Evolutionary conservation across 106 monocot genomes (phyloP), one percentile per base, ranked within the genome.

Genomic region (Acorus calamus): DNA sequence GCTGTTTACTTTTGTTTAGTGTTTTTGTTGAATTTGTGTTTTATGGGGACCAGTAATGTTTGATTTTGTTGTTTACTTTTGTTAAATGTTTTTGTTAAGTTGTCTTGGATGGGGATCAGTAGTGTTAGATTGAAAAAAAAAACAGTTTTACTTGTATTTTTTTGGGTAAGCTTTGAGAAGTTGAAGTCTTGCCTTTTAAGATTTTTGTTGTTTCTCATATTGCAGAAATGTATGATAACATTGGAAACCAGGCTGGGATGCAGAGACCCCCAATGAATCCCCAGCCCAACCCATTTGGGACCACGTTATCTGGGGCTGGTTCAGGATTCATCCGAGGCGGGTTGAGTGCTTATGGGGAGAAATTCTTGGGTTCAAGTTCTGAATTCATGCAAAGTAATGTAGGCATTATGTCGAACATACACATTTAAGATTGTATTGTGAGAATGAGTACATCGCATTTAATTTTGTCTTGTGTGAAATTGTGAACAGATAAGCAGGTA

Each of bases 371-470:
- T n/a, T 66, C 66, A 53, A 66, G 66, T 44, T 66, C 66, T 44
- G 66, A 49, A 44, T 77, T 77, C 44, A 77, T 77, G 77, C 77
- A 77, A 62, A 77, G 77, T 49, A 77, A 77, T 66, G 77, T 77
- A 77, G 49, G 44, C 1, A 52, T 52, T 1, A 7, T 8, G n/a
- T 14, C 5, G 51, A 3, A 48, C 14, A 1, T 47, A n/a, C 14
- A 44, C 7, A 6, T 58, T 53, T 3, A 49, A 53, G 6, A 41
- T 47, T 13, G 7, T 58, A 4, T 50, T 51, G 50, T 45, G 13
- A 42, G 4, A 64, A 12, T 50, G 42, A 4, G 1, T 14, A 6
- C 41, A 9, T 66, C 1, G 10, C 8, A 12, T 50, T 3, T 13
- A 44, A 3, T 41, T 56, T 13, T 45, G 66, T 62, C 42, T 47